Percentiles rank a stretch among this genome's conserved stretches.
These are phyloP conservation scores for Irpex sp. DNA, from an alignment of 1,284 basidiomycete species.

Conservation along the genomic window DNA sequence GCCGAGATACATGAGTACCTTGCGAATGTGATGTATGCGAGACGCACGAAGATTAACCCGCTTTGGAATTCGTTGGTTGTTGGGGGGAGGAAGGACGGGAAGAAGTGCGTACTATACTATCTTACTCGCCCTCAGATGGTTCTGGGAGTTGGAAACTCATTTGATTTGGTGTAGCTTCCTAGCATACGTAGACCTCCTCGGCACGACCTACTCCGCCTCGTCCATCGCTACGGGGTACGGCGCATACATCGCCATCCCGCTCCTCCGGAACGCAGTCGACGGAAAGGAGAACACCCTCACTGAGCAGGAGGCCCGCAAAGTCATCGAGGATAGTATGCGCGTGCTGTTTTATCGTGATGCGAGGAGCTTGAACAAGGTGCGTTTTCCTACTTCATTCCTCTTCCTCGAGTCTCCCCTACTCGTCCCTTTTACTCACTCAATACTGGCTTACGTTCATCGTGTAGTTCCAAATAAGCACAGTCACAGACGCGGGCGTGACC, in stretches of 20 bases:
- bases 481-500: slow-evolving; percentile 74
- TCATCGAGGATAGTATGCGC: slow-evolving; percentile 87
- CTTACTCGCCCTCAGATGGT: neutral
- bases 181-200: slow-evolving; percentile 94
- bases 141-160: no score
- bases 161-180: slow-evolving; percentile 60
- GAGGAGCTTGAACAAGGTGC: slow-evolving; percentile 91
- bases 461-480: slow-evolving; percentile 93
- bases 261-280: slow-evolving; percentile 89
- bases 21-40: slow-evolving; percentile 84
- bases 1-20: slow-evolving; percentile 94
- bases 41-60: slow-evolving; percentile 84
- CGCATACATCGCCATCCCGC: slow-evolving; percentile 90
- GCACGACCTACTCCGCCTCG: slow-evolving; percentile 93
- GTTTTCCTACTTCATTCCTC: no score
- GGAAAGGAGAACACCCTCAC: slow-evolving; percentile 74
- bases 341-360: slow-evolving; percentile 98
- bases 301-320: slow-evolving; percentile 76
- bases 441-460: no score
- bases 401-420: no score
- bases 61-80: slow-evolving; percentile 96
- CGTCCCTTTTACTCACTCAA: no score
- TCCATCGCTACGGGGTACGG: slow-evolving; percentile 97
- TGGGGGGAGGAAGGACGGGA: slow-evolving; percentile 85
- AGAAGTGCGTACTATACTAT: slow-evolving; percentile 44